These are phyloP conservation scores for Plenodomus tracheiphilus DNA, from an alignment of 2,329 filamentous ascomycete genomes.

Conservation along the genomic window DNA sequence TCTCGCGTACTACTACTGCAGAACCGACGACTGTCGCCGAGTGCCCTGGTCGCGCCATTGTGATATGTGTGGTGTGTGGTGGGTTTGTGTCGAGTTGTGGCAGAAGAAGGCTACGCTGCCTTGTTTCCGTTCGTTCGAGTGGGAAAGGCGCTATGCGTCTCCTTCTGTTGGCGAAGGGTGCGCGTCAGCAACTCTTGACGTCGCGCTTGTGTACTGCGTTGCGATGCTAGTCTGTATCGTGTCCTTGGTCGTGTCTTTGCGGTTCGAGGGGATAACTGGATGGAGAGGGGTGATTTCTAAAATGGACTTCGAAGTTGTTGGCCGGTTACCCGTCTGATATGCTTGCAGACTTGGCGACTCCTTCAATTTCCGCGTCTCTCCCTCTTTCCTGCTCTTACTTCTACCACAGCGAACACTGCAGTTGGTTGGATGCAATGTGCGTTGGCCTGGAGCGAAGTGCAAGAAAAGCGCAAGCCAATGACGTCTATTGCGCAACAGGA, in stretches of 20 bases:
- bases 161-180: not conserved
- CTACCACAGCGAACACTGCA: not conserved
- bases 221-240: not conserved
- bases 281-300: slow-evolving; percentile 2
- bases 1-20: slow-evolving; percentile 51
- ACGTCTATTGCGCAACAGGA: slow-evolving; percentile 9
- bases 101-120: not conserved
- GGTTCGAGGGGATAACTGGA: not conserved
- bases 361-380: not conserved
- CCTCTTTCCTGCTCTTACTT: not conserved
- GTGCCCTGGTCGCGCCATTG: slow-evolving; percentile 42
- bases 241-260: not conserved
- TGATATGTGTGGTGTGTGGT: slow-evolving; percentile 2
- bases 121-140: not conserved
- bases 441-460: slow-evolving; percentile 5
- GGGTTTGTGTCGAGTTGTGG: not conserved
- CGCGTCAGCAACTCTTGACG: not conserved
- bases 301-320: slow-evolving; percentile 7
- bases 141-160: not conserved
- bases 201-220: not conserved
- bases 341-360: slow-evolving; percentile 14
- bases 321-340: slow-evolving; percentile 8
- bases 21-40: slow-evolving; percentile 41
- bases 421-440: not conserved
- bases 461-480: slow-evolving; percentile 17